Conservation (phyloP, 2,329 filamentous ascomycete species). For the Apiospora saccharicola region DNA sequence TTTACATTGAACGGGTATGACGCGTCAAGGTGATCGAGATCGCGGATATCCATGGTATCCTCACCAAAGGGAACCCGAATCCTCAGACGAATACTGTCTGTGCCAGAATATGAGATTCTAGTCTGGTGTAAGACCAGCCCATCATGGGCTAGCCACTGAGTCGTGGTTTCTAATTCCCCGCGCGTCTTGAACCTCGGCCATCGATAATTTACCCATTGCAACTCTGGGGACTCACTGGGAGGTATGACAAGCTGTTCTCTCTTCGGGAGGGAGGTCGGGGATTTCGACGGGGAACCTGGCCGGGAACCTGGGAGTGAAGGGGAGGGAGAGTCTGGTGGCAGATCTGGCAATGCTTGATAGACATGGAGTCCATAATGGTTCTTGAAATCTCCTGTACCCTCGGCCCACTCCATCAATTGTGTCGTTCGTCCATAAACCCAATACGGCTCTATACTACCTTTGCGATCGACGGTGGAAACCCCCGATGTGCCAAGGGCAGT, state of each 20-base stretch:
- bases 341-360: neutral
- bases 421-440: neutral
- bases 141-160: slow-evolving; percentile 27
- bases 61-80: neutral
- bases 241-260: neutral
- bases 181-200: neutral
- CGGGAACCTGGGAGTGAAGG: too few relatives aligned
- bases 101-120: neutral
- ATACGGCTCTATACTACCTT: neutral
- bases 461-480: slow-evolving; percentile 25
- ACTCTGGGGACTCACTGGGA: neutral
- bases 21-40: neutral
- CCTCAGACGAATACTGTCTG: neutral
- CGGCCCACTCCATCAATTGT: neutral
- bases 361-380: neutral
- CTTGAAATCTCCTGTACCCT: neutral
- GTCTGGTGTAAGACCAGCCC: slow-evolving; percentile 25
- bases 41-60: neutral
- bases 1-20: neutral
- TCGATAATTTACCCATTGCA: neutral
- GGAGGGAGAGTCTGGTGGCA: too few relatives aligned
- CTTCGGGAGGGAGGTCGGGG: too few relatives aligned
- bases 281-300: too few relatives aligned
- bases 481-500: slow-evolving; percentile 20
- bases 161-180: slow-evolving; percentile 3